Conservation (phyloP, 2,329 filamentous ascomycete species). For the Fusarium falciforme region DNA sequence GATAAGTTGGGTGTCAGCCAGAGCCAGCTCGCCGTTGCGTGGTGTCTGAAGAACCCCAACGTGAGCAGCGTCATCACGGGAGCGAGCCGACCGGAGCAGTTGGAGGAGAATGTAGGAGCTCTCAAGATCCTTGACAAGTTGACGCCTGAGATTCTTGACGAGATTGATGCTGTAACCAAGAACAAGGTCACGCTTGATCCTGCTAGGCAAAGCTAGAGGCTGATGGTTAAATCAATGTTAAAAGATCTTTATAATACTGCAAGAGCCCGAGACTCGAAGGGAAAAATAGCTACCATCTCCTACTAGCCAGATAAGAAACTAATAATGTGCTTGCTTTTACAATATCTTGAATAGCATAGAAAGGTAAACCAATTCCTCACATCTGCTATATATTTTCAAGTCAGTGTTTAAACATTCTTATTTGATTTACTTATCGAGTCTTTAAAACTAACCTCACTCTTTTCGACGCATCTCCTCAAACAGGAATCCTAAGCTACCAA, state of each 20-base stretch:
- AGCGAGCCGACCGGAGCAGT: conserved; percentile 62
- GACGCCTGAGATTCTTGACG: conserved; percentile 61
- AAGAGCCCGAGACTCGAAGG: background rate
- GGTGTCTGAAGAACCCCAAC: conserved; percentile 65
- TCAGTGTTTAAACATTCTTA: background rate
- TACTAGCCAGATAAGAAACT: background rate
- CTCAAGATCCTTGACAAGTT: conserved; percentile 60
- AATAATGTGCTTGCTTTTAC: background rate
- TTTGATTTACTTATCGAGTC: background rate
- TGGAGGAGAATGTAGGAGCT: conserved; percentile 62
- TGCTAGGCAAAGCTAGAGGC: conserved; percentile 36
- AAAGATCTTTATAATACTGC: background rate
- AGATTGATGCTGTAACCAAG: conserved; percentile 60
- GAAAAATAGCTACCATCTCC: background rate
- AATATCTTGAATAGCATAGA: background rate
- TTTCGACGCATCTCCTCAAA: background rate
- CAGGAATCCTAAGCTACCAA: background rate
- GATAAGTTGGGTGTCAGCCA: conserved; percentile 67
- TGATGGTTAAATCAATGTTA: background rate
- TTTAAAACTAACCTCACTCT: background rate
- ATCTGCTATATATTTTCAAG: background rate
- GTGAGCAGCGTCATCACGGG: conserved; percentile 65
- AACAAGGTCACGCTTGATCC: conserved; percentile 45
- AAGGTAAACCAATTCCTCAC: background rate
- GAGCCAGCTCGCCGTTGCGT: conserved; percentile 63